Base-by-base conservation (phyloP, 1,284 basidiomycete species). In the Malassezia equina region DNA sequence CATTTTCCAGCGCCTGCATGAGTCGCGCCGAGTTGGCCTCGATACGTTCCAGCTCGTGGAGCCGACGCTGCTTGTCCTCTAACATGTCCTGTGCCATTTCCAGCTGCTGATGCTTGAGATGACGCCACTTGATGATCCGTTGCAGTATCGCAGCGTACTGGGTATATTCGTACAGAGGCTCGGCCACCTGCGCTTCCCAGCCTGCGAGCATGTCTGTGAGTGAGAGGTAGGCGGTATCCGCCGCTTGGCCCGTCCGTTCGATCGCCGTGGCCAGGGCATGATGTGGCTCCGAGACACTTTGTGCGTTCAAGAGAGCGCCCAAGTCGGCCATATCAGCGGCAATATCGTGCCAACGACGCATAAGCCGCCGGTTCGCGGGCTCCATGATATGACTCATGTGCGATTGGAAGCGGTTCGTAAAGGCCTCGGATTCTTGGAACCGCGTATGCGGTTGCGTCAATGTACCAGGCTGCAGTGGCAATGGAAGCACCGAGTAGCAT, bases 41-140 rank as follows among this genome's bases (percentile, higher is more conserved):
- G 51, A 86, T 88, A 68, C 85, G 86, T 76, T 98, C 94, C 6
- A 95, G 80, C 47, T 94, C 86, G 53, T 87, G 89, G 43, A 99
- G 79, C 64, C 85, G 82, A 68, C 88, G 86, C 53, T 85, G 84
- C 77, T 93, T 95, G 12, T 79, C 80, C 61, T 93, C 90, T 19
- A 98, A 79, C 27, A 81, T 81, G 69, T 96, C 93, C 73, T 91
- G 87, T 0, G 93, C 93, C 80, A 94, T 86, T 77, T 98, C 94
- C 69, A 86, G 91, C 75, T 99, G 94, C 9, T 93, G 86, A 65
- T 99, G 91, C 77, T 98, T 98, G 77, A 93, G 88, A 75, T 98
- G 94, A 28, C 94, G 84, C 78, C 94, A 99, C 1, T 84, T 84
- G 47, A 99, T 82, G 21, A 96, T 79, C 69, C 87, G 86, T 78